These are phyloP conservation scores for Mortierella sp. DNA, from an alignment of 371 early-diverging fungal species.

Conservation along the genomic window DNA sequence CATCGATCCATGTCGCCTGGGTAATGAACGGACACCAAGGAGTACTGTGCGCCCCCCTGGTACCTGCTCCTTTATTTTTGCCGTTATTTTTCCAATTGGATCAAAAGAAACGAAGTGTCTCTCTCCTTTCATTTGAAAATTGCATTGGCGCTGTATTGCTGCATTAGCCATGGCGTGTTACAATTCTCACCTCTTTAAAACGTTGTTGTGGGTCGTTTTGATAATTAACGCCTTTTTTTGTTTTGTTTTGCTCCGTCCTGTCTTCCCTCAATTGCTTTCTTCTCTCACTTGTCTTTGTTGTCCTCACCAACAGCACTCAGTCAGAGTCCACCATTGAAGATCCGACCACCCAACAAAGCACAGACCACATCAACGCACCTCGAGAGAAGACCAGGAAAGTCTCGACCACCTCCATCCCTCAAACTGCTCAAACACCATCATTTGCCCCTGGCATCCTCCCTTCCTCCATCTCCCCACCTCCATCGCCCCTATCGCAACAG, in stretches of 20 bases:
- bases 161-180: not conserved
- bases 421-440: conserved; percentile 6
- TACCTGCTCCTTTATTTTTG: conserved; percentile 1
- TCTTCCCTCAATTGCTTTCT: too few relatives aligned
- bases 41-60: not conserved
- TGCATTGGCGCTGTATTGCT: not conserved
- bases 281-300: not conserved
- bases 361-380: not conserved
- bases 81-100: not conserved
- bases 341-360: not conserved
- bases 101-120: not conserved
- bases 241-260: not conserved
- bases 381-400: not conserved
- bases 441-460: conserved; percentile 24
- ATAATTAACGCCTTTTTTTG: not conserved
- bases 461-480: conserved; percentile 18
- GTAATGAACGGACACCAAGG: not conserved
- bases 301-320: not conserved
- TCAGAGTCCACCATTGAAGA: not conserved
- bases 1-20: not conserved
- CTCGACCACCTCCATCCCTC: conserved; percentile 13
- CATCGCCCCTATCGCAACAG: conserved; percentile 16
- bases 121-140: not conserved
- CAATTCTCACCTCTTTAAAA: not conserved
- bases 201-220: not conserved